These are phyloP conservation scores for Cornus suecica DNA, from an alignment of 148 eudicot species.

Conservation along the genomic window DNA sequence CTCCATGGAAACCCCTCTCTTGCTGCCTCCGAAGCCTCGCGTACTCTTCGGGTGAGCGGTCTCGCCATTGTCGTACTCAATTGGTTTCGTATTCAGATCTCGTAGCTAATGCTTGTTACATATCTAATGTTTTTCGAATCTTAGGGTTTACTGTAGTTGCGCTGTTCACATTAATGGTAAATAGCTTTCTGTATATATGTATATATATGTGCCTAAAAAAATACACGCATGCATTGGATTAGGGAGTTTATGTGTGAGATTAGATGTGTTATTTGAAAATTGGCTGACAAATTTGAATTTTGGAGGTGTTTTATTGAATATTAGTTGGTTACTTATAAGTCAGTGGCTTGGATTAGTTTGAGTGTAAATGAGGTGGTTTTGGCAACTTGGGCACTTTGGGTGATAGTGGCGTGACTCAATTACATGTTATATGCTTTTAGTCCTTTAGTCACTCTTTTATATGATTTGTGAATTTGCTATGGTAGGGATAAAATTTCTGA, in stretches of 20 bases:
- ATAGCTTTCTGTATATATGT: neutral
- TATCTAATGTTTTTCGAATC: neutral
- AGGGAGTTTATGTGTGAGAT: neutral
- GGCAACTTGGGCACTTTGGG: neutral
- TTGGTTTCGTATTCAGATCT: conserved; percentile 13
- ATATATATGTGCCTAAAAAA: too few species aligned
- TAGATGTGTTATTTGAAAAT: neutral
- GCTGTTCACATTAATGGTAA: neutral
- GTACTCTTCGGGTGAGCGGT: conserved; percentile 71
- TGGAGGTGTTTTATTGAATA: neutral
- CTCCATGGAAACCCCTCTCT: conserved; percentile 51
- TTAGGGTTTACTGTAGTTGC: conserved; percentile 10
- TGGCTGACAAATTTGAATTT: neutral
- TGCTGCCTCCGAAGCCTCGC: conserved; percentile 69
- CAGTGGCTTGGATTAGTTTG: neutral
- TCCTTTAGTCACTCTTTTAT: neutral
- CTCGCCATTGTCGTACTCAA: neutral
- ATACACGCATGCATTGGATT: too few species aligned
- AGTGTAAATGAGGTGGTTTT: neutral
- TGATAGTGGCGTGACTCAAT: neutral
- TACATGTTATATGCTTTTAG: neutral
- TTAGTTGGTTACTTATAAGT: neutral
- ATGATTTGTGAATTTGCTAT: neutral
- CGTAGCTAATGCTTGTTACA: neutral
- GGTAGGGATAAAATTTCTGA: neutral